Percentiles rank a stretch among this genome's conserved stretches.
Evolutionary conservation across 805 yeast genomes (phyloP).

Genomic region (Zygosaccharomyces bisporus): DNA sequence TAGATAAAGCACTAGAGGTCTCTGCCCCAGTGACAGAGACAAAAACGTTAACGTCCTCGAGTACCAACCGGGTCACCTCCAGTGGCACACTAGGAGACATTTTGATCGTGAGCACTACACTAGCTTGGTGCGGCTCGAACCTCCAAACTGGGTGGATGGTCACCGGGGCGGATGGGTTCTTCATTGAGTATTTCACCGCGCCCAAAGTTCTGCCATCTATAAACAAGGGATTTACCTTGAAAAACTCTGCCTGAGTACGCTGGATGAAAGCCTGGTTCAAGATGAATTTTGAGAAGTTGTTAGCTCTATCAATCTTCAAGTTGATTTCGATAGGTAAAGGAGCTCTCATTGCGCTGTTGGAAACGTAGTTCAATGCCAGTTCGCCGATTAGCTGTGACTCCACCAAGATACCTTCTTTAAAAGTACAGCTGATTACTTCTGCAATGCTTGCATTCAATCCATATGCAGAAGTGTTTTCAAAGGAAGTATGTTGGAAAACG

Average conservation of each 20-base stretch:
- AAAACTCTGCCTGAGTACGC: slow-evolving; percentile 43
- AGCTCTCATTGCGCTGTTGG: slow-evolving; percentile 26
- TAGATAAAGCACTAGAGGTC: slow-evolving; percentile 72
- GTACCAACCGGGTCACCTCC: slow-evolving; percentile 31
- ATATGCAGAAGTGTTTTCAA: slow-evolving; percentile 42
- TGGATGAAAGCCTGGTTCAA: slow-evolving; percentile 54
- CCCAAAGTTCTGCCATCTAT: slow-evolving; percentile 67
- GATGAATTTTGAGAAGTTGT: slow-evolving; percentile 43
- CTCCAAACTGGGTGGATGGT: slow-evolving; percentile 83
- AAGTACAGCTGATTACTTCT: slow-evolving; percentile 75
- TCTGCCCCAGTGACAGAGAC: slow-evolving; percentile 63
- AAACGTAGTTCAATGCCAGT: slow-evolving; percentile 69
- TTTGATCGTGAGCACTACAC: slow-evolving; percentile 67
- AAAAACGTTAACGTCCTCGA: slow-evolving; percentile 40
- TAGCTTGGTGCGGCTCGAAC: slow-evolving; percentile 77
- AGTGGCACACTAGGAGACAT: slow-evolving; percentile 37
- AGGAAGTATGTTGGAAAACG: slow-evolving; percentile 45
- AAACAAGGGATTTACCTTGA: slow-evolving; percentile 45
- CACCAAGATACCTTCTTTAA: slow-evolving; percentile 59
- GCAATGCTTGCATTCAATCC: slow-evolving; percentile 81
- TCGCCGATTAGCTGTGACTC: slow-evolving; percentile 76
- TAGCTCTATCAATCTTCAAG: slow-evolving; percentile 41
- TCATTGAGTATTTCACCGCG: slow-evolving; percentile 70
- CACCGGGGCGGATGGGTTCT: slow-evolving; percentile 58
- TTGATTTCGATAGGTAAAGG: slow-evolving; percentile 43